Evolutionary conservation across 2,329 filamentous ascomycete species (phyloP).

Genomic region (Talaromyces sp.): DNA sequence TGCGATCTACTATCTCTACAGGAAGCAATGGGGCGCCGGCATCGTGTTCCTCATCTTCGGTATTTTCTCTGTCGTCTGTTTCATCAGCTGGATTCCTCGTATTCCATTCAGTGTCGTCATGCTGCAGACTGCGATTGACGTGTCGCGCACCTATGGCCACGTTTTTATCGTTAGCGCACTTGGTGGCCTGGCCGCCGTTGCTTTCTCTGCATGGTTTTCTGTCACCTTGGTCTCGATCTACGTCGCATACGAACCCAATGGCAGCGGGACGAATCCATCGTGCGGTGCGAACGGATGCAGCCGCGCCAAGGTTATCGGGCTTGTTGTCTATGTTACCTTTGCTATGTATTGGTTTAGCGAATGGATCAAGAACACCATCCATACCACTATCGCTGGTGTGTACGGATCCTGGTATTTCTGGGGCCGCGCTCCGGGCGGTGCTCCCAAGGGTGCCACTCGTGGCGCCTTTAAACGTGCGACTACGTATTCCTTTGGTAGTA

Average conservation of each 20-base stretch:
- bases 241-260: constrained; percentile 67
- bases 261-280: constrained; percentile 44
- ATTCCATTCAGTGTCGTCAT: constrained; percentile 91
- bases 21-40: constrained; percentile 73
- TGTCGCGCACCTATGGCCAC: constrained; percentile 77
- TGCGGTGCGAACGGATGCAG: constrained; percentile 62
- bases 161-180: constrained; percentile 82
- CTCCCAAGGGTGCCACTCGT: constrained; percentile 73
- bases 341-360: constrained; percentile 92
- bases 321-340: constrained; percentile 84
- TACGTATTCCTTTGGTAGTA: constrained; percentile 89
- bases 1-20: constrained; percentile 76
- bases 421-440: constrained; percentile 53
- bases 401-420: constrained; percentile 95
- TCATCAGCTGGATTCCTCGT: constrained; percentile 81
- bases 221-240: constrained; percentile 84
- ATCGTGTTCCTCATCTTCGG: constrained; percentile 82
- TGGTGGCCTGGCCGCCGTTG: constrained; percentile 70
- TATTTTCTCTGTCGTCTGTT: constrained; percentile 75
- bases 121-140: constrained; percentile 79
- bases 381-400: constrained; percentile 79
- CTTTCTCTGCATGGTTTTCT: constrained; percentile 78
- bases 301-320: constrained; percentile 70
- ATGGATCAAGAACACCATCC: constrained; percentile 89
- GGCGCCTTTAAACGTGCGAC: constrained; percentile 76